Evolutionary conservation across 306 rosid species (phyloP), one percentile per base, ranked within the genome.

Genomic region (Castanopsis chinensis): DNA sequence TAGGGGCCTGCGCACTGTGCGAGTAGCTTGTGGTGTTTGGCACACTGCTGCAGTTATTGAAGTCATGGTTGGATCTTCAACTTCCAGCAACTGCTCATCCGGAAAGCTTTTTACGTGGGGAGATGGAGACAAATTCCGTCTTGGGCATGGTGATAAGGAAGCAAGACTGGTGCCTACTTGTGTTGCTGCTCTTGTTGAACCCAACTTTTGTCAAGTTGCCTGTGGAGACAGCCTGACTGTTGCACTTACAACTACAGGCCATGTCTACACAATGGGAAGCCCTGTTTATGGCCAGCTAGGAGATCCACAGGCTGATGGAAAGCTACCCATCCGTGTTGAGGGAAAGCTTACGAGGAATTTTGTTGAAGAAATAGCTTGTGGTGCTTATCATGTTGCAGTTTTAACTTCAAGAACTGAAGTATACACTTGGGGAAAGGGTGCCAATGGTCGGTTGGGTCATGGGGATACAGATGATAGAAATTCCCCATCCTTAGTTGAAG

Each of bases 31-130:
- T 88, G 99, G 99, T 74, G 99, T 91, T 85, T 95, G 99, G 99
- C 99, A 95, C 77, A 92, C 99, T 71, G 99, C 99, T 80, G 99
- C 99, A 30, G 94, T 95, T 77, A 94, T 95, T 72, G 99, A 95
- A 90, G 96, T 95, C 88, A 91, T 95, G 95, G 93, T 89, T 76
- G 98, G 98, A 59, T 92, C 90, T 80, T 90, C 97, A 71, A 87
- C 92, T 85, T 90, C 97, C 72, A 90, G 97, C 74, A 92, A 90
- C 85, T 91, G 95, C 81, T 95, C 99, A 82, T 95, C 97, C 52
- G 99, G 97, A 71, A 91, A 95, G 87, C 87, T 95, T 79, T 95
- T 95, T 84, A 95, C 99, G 43, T 95, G 99, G 99, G 99, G 99
- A 56, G 99, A 95, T 89, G 99, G 99, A 65, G 99, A 95, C 85